Evolutionary conservation across 306 rosid species (phyloP), one percentile per base, ranked within the genome.

Genomic region (Dicorynia guianensis): DNA sequence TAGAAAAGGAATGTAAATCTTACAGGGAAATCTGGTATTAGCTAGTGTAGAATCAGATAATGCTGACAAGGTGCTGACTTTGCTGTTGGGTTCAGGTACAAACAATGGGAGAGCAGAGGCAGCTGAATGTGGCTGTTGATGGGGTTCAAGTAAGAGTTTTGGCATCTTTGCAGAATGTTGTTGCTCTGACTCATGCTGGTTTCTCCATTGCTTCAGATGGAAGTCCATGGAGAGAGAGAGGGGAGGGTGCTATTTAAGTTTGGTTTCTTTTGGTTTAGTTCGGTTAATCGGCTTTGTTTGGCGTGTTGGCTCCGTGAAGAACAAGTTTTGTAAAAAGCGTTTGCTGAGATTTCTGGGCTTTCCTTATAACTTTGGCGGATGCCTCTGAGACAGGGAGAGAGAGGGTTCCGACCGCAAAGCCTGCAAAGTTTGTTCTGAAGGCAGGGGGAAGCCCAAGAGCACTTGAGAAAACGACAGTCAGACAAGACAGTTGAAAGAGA

Each of bases 111-210:
- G 91, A 81, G 89, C 87, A 80, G 88, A 40, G 10, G 71, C 81
- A 77, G 89, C 14, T 19, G 85, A 63, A 48, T 79, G 77, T 63
- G 80, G 89, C 39, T 86, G 85, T 36, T 80, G 89, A 71, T 79
- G 95, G 67, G 86, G 67, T 40, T 90, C 86, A 64, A 79, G 74
- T 30, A 82, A 72, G 47, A 93, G 93, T 85, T 85, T 92, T 78
- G 96, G 97, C 81, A 90, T 86, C 88, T 92, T 90, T 69, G 93
- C 85, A 74, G 92, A 87, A 84, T 90, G 88, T 52, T 85, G 87
- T 38, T 80, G 84, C 65, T 89, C 99, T 92, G 99, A 89, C 96
- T 89, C 96, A 65, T 76, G 72, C 86, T 91, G 96, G 86, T 85
- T 76, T 78, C 95, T 92, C 96, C 99, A 89, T 85, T 92, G 91